Evolutionary conservation across 2,329 filamentous ascomycete species (phyloP), one percentile per base, ranked within the genome.

Genomic region (Immersiporthe knoxdaviesiana): DNA sequence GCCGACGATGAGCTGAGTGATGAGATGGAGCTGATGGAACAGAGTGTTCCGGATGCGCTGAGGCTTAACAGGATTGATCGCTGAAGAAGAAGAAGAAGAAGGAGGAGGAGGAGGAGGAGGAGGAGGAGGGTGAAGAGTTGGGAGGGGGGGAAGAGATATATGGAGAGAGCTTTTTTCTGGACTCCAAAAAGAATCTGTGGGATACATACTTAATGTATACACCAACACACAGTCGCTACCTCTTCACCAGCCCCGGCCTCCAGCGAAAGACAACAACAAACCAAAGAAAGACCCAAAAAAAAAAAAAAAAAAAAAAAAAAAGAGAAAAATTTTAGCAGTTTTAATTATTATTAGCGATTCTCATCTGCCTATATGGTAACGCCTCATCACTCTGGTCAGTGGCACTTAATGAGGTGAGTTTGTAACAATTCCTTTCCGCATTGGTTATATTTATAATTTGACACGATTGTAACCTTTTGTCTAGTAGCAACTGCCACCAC

Each of bases 11-110:
- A 60, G 63, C 65, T 66, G 30, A 69, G 66, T n/a, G 69, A 71
- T 27, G 69, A 71, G 67, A 52, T 71, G 24, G 69, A 71, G 60
- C 63, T 71, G 44, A 66, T 71, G 69, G 69, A 68, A 6, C 64
- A 66, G 37, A 41, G 39, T 2, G 27, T 66, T 12, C 64, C 64
- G 35, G 54, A 66, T 18, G 24, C 37, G 14, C 39, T 41, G 12
- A 44, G 24, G n/a, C 5, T 50, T 10, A n/a, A 64, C 30, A 64
- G 39, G 35, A 52, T 30, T 3, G 5, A 18, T 11, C 21, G 14
- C 1, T 32, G 21, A 65, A 12, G 12, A 18, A 27, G 8, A 8
- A 35, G 8, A 35, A 35, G 35, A 35, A 35, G 35, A 35, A 35
- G 8, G 8, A 35, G 8, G 8, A 35, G 8, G 35, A 35, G 35